Base-by-base conservation (phyloP, 768 basidiomycete species). In the Suillus fuscotomentosus region DNA sequence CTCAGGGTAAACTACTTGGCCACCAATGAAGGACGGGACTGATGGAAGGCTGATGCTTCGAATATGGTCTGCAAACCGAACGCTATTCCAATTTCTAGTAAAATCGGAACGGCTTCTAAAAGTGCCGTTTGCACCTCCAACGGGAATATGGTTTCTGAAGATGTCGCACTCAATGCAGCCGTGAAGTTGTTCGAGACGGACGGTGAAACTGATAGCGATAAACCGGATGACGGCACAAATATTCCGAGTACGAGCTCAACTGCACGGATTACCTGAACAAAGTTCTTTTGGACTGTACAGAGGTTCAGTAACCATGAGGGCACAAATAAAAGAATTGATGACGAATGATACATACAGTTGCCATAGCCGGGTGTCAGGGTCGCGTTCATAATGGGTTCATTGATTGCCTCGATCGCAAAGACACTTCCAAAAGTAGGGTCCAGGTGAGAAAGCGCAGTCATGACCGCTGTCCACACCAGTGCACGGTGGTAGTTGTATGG, bases 371-470 rank as follows among this genome's bases (percentile, higher is more conserved):
- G 91, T 2, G 92, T 93, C 64, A 80, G 73, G 15, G 63, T 72
- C 9, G 90, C 89, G 70, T 94, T 77, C 89, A 87, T 89, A 69
- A 91, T 85, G 0, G 89, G 89, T 65, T 94, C 91, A 66, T 94
- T 94, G 31, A 89, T 80, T 1, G 92, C 92, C 68, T 93, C 84
- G 34, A 93, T 88, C 1, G 88, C 79, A 48, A 88, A 87, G 22
- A 89, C 90, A 36, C 80, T 84, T 17, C 69, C 76, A 69, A 94
- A 94, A 51, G 78, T 77, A 5, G 90, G 82, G 70, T 92, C 87
- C 41, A 89, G 75, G 68, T 93, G 92, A 1, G 89, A 77, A 6
- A 94, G 77, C 10, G 83, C 74, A 1, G 91, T 89, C 88, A 93
- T 92, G 24, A 93, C 88, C 14, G 86, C 87, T 0, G 90, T 86